These are phyloP conservation scores for Kluyveromyces aestuarii DNA, from an alignment of 805 yeast species.

Conservation along the genomic window DNA sequence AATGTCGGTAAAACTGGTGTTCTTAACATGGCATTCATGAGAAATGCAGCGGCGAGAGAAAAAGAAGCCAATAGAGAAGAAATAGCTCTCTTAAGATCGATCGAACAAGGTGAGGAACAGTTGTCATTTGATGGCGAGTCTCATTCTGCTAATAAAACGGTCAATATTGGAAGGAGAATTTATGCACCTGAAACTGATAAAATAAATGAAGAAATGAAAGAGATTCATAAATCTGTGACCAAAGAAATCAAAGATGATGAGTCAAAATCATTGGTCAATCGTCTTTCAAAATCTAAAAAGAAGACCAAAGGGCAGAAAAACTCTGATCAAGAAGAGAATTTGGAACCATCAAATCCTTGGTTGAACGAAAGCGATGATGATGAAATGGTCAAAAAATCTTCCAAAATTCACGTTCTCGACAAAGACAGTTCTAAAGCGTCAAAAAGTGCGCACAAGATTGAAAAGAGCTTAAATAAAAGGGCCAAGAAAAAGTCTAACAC, in stretches of 20 bases:
- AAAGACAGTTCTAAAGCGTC: conserved; percentile 40
- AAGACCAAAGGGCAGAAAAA: conserved; percentile 2
- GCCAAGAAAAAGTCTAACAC: conserved; percentile 22
- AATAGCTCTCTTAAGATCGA: conserved; percentile 41
- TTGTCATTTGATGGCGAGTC: conserved; percentile 28
- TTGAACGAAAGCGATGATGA: conserved; percentile 28
- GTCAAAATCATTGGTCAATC: conserved; percentile 35
- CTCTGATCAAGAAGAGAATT: background rate
- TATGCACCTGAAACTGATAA: conserved; percentile 50
- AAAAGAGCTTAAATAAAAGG: conserved; percentile 24
- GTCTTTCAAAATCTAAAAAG: conserved; percentile 24
- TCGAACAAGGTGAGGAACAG: conserved; percentile 39
- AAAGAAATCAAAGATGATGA: conserved; percentile 46
- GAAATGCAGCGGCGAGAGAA: conserved; percentile 69
- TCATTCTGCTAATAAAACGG: conserved; percentile 36
- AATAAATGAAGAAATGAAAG: conserved; percentile 26
- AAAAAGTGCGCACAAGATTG: conserved; percentile 40
- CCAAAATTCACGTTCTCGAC: conserved; percentile 40
- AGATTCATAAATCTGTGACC: conserved; percentile 28
- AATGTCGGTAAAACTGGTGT: conserved; percentile 79
- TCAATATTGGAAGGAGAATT: conserved; percentile 72
- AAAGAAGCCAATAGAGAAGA: conserved; percentile 49
- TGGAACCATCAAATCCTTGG: conserved; percentile 43
- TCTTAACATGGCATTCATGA: conserved; percentile 92
- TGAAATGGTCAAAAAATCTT: conserved; percentile 31